Evolutionary conservation across 2,329 filamentous ascomycete species (phyloP).

Genomic region (Lachnellula arida): DNA sequence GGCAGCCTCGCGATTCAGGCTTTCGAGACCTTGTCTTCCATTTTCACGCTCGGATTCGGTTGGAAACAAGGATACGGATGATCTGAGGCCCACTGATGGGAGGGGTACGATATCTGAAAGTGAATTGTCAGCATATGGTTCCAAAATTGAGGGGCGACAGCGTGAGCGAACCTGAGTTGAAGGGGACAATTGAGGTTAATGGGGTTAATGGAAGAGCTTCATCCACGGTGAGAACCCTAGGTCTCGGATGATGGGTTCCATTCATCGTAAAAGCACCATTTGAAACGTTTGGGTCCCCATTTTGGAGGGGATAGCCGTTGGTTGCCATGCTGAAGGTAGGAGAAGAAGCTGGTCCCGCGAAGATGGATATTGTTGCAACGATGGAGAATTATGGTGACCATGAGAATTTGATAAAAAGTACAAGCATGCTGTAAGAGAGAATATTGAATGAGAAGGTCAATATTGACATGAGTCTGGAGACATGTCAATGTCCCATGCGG

Average conservation of each 20-base stretch:
- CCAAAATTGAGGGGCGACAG: background rate
- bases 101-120: conserved; percentile 59
- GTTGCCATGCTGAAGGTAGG: conserved; percentile 21
- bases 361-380: background rate
- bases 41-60: conserved; percentile 49
- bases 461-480: background rate
- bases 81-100: conserved; percentile 52
- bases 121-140: conserved; percentile 18
- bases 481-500: conserved; percentile 7
- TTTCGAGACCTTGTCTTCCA: conserved; percentile 52
- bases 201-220: conserved; percentile 80
- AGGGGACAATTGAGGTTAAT: conserved; percentile 73
- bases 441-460: background rate
- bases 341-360: background rate
- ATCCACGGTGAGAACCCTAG: conserved; percentile 54
- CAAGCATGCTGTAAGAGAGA: conserved; percentile 4
- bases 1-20: conserved; percentile 66
- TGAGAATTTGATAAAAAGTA: background rate
- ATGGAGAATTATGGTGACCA: conserved; percentile 4
- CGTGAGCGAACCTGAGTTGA: conserved; percentile 61
- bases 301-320: conserved; percentile 23
- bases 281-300: conserved; percentile 17
- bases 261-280: conserved; percentile 15
- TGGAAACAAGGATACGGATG: conserved; percentile 47
- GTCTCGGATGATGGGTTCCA: conserved; percentile 27